A percentile compares a stretch with the other conserved stretches of the same genome.
Evolutionary conservation across 192 early-diverging fungal genomes (phyloP).

Genomic region (Rhizophagus sp.): DNA sequence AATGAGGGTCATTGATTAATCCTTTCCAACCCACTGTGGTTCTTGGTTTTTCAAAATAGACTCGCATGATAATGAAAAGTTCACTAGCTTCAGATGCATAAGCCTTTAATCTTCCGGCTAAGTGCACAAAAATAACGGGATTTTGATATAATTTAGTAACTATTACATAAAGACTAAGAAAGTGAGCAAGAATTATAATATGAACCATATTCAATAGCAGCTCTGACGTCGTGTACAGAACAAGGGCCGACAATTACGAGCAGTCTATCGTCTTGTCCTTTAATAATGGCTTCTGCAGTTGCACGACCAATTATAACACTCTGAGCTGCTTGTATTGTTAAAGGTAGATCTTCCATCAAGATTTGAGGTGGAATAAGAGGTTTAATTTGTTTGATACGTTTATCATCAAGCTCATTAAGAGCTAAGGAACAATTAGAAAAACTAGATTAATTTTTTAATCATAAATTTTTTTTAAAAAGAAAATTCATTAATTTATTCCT

Average conservation of each 20-base stretch:
- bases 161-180: background rate
- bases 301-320: slow-evolving; percentile 72
- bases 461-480: too few species aligned
- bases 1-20: slow-evolving; percentile 79
- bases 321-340: slow-evolving; percentile 71
- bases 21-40: slow-evolving; percentile 94
- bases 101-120: slow-evolving; percentile 59
- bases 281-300: slow-evolving; percentile 64
- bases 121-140: background rate
- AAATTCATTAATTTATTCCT: too few species aligned
- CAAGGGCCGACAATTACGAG: slow-evolving; percentile 87
- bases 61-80: slow-evolving; percentile 77
- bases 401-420: slow-evolving; percentile 93
- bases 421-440: slow-evolving; percentile 40
- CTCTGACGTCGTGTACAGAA: slow-evolving; percentile 80
- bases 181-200: background rate
- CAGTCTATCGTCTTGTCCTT: slow-evolving; percentile 73
- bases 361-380: slow-evolving; percentile 90
- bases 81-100: slow-evolving; percentile 58
- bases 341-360: slow-evolving; percentile 86
- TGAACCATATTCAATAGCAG: slow-evolving; percentile 76
- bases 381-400: slow-evolving; percentile 77
- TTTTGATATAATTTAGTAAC: background rate
- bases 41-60: slow-evolving; percentile 87
- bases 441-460: too few species aligned